Evolutionary conservation across 148 eudicot species (phyloP).

Genomic region (Mesembryanthemum crystallinum): DNA sequence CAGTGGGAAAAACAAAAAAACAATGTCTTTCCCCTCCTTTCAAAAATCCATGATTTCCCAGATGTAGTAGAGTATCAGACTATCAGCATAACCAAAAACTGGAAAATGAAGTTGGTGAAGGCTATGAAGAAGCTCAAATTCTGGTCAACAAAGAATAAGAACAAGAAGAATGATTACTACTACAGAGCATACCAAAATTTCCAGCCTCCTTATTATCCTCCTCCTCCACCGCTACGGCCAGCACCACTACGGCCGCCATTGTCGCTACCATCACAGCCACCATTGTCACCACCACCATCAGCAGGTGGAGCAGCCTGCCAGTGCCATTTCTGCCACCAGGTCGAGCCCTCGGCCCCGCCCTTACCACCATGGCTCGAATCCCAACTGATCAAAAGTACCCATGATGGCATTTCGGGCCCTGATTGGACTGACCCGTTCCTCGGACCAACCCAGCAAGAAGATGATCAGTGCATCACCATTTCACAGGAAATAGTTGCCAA

Average conservation of each 20-base stretch:
- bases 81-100: background rate
- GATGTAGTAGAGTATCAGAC: too few species aligned
- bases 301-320: background rate
- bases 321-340: conserved; percentile 13
- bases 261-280: background rate
- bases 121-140: conserved; percentile 30
- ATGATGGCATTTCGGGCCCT: background rate
- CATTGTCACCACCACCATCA: background rate
- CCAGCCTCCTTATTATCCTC: conserved; percentile 3
- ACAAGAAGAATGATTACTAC: conserved; percentile 16
- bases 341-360: conserved; percentile 26
- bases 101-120: conserved; percentile 13
- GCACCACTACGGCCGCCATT: background rate
- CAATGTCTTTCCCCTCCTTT: background rate
- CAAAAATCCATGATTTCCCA: background rate
- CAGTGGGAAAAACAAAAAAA: background rate
- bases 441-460: background rate
- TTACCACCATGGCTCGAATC: conserved; percentile 28
- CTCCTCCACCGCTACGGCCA: background rate
- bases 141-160: conserved; percentile 27
- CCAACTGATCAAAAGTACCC: background rate
- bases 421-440: background rate
- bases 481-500: background rate
- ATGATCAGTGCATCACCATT: background rate
- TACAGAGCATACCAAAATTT: conserved; percentile 11